These are phyloP conservation scores for Sugiyamaella japonica DNA, from an alignment of 1,139 yeast genomes.

Conservation along the genomic window DNA sequence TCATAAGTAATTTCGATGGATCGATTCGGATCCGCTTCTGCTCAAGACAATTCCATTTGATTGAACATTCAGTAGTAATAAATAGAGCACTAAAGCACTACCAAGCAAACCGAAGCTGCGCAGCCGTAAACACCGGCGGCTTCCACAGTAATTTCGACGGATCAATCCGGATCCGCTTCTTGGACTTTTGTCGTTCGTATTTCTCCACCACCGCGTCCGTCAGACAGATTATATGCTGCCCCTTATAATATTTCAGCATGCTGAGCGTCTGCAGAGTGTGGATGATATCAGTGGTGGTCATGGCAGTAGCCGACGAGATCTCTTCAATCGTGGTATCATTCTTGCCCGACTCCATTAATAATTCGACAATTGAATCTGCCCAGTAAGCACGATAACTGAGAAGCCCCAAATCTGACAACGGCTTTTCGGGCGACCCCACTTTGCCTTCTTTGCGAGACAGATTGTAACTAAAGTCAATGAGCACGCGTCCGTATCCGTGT, in stretches of 20 bases:
- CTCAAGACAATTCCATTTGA: conserved; percentile 66
- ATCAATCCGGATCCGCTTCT: conserved; percentile 76
- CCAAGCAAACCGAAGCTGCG: conserved; percentile 96
- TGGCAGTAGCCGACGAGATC: conserved; percentile 78
- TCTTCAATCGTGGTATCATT: conserved; percentile 89
- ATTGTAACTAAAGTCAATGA: conserved; percentile 92
- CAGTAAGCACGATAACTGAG: conserved; percentile 93
- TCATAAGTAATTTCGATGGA: too few relatives aligned
- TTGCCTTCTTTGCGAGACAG: conserved; percentile 83
- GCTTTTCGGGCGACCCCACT: conserved; percentile 96
- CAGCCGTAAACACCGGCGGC: conserved; percentile 95
- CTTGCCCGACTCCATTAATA: conserved; percentile 62
- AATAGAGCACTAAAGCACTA: conserved; percentile 38
- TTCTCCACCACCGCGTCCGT: conserved; percentile 79
- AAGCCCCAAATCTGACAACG: conserved; percentile 89
- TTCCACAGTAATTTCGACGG: conserved; percentile 79
- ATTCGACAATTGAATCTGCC: conserved; percentile 83
- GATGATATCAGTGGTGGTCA: conserved; percentile 94
- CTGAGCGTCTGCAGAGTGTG: conserved; percentile 91
- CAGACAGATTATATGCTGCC: conserved; percentile 90
- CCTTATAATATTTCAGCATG: conserved; percentile 88
- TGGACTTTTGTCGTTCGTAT: conserved; percentile 70
- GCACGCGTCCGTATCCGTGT: conserved; percentile 86
- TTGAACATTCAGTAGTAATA: conserved; percentile 38
- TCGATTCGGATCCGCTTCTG: too few relatives aligned